A percentile compares a stretch with the other conserved stretches of the same genome.
Conservation (phyloP, 192 early-diverging fungal species). For the Entomortierella parvispora region DNA sequence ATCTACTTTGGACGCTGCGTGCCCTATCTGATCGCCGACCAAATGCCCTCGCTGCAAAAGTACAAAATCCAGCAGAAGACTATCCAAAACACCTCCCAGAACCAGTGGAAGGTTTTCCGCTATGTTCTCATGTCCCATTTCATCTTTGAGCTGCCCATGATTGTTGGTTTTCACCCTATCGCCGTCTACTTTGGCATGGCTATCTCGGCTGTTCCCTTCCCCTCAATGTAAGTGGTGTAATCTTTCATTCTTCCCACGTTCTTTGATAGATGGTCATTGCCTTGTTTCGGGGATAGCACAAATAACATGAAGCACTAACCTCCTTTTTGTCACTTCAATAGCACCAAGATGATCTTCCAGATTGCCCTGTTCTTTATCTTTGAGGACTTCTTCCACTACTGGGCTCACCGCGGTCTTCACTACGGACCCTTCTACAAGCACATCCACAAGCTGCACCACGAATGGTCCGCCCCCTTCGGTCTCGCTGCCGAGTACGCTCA, state of each 20-base stretch:
- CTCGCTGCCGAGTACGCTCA: slow-evolving; percentile 92
- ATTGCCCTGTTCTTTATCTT: slow-evolving; percentile 81
- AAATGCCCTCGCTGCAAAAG: slow-evolving; percentile 84
- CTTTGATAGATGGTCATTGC: no score
- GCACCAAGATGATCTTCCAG: slow-evolving; percentile 70
- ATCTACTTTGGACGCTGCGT: slow-evolving; percentile 93
- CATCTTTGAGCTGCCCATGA: slow-evolving; percentile 86
- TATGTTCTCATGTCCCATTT: slow-evolving; percentile 83
- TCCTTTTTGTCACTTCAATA: slow-evolving; percentile 15
- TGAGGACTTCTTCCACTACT: slow-evolving; percentile 95
- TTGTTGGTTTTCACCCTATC: slow-evolving; percentile 87
- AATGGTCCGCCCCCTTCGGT: slow-evolving; percentile 91
- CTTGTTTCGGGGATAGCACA: neutral
- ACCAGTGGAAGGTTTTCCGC: slow-evolving; percentile 79
- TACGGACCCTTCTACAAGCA: slow-evolving; percentile 86
- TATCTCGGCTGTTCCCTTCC: slow-evolving; percentile 85
- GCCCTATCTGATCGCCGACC: slow-evolving; percentile 88
- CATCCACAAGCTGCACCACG: slow-evolving; percentile 96
- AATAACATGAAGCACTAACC: neutral
- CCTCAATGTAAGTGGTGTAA: slow-evolving; percentile 65
- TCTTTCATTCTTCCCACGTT: neutral
- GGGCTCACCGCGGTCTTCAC: slow-evolving; percentile 89
- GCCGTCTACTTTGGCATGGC: slow-evolving; percentile 87
- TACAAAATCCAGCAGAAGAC: slow-evolving; percentile 91
- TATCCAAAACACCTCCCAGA: slow-evolving; percentile 69